Evolutionary conservation across 106 monocot species (phyloP), one percentile per base, ranked within the genome.

Genomic region (Phalaenopsis aphrodite): DNA sequence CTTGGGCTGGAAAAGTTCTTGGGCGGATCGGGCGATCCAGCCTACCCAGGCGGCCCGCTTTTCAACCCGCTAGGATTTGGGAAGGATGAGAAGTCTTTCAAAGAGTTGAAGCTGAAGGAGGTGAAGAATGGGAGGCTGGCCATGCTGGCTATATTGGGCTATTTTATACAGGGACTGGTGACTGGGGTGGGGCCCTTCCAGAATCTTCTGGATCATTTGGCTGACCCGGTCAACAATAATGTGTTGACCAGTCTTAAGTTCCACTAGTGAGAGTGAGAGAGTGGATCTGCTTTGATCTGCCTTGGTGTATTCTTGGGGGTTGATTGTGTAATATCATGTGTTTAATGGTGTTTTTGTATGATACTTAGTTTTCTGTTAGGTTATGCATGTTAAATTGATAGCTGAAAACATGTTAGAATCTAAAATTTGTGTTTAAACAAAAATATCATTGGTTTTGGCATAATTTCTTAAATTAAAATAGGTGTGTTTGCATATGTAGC

Each of bases 1-100:
- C 71, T 98, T 1, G 97, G 97, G 8, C 41, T 98, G 5, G 94
- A 98, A 85, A 98, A 94, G 86, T 88, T 72, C 37, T 49, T 98
- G 36, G 92, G 86, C 4, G 97, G 97, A 1, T 94, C 97, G 1
- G 94, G 94, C 9, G 88, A 98, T 65, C 97, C 97, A 0, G 81
- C 82, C 0, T 98, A 98, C 83, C 97, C 97, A 0, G 97, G 94
- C 1, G 97, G 97, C 0, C 94, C 96, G 1, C 14, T 98, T 5
- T 98, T 98, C 86, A 98, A 98, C 90, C 97, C 97, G 12, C 78
- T 98, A 12, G 97, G 97, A 21, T 85, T 94, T 5, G 97, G 97
- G 0, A 98, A 98, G 81, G 90, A 89, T 52, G 97, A 94, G 86
- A 94, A 94, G 90, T 86, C 90, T 2, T 48, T 98, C 89, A 91